A percentile compares a stretch with the other conserved stretches of the same genome.
phyloP scores from a whole-genome alignment of 2,329 filamentous ascomycete species.

The Botryotinia globosa region DNA sequence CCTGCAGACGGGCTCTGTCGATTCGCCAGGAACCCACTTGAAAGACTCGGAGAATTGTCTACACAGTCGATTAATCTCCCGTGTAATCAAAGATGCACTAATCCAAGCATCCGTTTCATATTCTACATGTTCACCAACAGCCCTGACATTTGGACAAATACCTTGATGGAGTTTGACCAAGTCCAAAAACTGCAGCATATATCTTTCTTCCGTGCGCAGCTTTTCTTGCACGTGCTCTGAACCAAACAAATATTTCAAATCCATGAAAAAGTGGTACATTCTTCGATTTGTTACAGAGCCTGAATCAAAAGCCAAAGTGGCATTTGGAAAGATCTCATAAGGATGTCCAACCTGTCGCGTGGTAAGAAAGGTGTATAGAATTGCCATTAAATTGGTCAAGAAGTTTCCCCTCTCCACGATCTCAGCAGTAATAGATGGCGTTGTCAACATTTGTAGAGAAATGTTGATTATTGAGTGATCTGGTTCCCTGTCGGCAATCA shows the following conservation, averaged over 20 bases:
- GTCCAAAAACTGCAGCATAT: conserved; percentile 91
- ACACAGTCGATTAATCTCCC: conserved; percentile 91
- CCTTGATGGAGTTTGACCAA: conserved; percentile 95
- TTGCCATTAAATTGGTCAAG: conserved; percentile 89
- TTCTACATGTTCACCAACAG: conserved; percentile 92
- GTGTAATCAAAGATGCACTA: conserved; percentile 86
- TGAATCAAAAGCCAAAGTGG: conserved; percentile 87
- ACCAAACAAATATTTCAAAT: conserved; percentile 85
- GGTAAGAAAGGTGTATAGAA: conserved; percentile 95
- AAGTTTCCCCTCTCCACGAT: conserved; percentile 95
- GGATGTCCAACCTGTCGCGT: conserved; percentile 94
- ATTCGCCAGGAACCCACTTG: conserved; percentile 62
- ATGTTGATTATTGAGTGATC: conserved; percentile 99
- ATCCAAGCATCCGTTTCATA: conserved; percentile 99
- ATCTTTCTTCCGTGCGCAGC: conserved; percentile 78
- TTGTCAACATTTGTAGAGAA: conserved; percentile 93
- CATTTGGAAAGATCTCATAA: conserved; percentile 79
- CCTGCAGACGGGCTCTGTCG: conserved; percentile 61
- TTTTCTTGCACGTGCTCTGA: conserved; percentile 85
- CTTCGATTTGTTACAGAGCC: conserved; percentile 92
- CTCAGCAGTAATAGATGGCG: conserved; percentile 92
- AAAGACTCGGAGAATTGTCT: conserved; percentile 87
- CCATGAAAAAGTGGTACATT: conserved; percentile 97
- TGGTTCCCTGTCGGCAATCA: conserved; percentile 93
- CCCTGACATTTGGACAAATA: conserved; percentile 90